A percentile compares a stretch with the other conserved stretches of the same genome.
These are phyloP conservation scores for Deakozyma indianensis DNA, from an alignment of 805 yeast species.

Conservation along the genomic window DNA sequence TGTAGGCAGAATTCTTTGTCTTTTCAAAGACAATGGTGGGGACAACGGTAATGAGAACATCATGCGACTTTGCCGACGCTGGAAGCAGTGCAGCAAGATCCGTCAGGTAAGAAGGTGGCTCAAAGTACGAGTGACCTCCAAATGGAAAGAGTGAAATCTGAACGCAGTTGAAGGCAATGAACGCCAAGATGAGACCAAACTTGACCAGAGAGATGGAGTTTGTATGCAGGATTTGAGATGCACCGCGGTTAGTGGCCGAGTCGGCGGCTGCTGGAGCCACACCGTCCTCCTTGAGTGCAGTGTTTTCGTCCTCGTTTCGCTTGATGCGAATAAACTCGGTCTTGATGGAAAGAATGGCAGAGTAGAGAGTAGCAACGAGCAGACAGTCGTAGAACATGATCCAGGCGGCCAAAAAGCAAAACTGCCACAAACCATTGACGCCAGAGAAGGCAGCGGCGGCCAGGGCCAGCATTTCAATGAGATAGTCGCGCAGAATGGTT, in stretches of 20 bases:
- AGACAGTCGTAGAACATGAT: conserved; percentile 58
- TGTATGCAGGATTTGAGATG: conserved; percentile 7
- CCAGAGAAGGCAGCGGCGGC: conserved; percentile 38
- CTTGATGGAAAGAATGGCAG: conserved; percentile 75
- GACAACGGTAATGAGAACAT: conserved; percentile 21
- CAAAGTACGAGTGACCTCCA: conserved; percentile 10
- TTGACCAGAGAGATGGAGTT: conserved; percentile 13
- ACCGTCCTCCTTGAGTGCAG: conserved; percentile 87
- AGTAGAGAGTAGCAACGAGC: conserved; percentile 63
- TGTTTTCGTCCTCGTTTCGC: conserved; percentile 60
- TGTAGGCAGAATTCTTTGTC: conserved; percentile 5
- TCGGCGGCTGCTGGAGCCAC: conserved; percentile 58
- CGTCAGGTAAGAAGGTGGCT: conserved; percentile 6
- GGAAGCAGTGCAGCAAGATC: conserved; percentile 7
- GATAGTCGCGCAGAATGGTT: conserved; percentile 59
- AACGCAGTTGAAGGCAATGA: conserved; percentile 22
- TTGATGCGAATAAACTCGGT: conserved; percentile 80
- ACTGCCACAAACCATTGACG: conserved; percentile 62
- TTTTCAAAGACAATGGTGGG: conserved; percentile 25
- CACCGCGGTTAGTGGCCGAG: conserved; percentile 9
- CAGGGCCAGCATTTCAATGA: conserved; percentile 58
- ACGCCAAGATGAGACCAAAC: conserved; percentile 18
- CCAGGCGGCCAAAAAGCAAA: conserved; percentile 60
- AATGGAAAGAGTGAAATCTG: conserved; percentile 23
- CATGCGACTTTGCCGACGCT: conserved; percentile 5